A percentile compares a stretch with the other conserved stretches of the same genome.
Evolutionary conservation across 768 basidiomycete species (phyloP).

Genomic region (Dentipellis sp.): DNA sequence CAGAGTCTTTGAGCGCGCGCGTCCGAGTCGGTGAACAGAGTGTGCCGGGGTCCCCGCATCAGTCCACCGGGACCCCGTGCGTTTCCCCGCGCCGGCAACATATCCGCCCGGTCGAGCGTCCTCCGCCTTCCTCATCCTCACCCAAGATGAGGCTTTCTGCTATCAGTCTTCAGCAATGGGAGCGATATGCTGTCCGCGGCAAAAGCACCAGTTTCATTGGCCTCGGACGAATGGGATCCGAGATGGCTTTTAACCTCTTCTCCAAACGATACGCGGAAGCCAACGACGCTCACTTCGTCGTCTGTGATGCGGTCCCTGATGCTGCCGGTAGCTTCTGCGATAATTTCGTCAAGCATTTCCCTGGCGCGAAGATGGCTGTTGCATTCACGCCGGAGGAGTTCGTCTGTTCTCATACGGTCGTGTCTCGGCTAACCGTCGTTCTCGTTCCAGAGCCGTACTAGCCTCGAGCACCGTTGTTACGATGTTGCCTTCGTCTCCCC

Average conservation of each 20-base stretch:
- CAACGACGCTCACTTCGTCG: conserved; percentile 51
- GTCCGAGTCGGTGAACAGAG: too few species aligned
- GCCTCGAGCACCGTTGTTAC: conserved; percentile 67
- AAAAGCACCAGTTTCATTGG: conserved; percentile 74
- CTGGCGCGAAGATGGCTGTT: conserved; percentile 48
- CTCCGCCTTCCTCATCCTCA: neutral
- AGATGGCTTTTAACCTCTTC: conserved; percentile 83
- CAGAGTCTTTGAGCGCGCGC: too few species aligned
- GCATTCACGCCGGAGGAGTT: conserved; percentile 66
- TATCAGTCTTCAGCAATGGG: conserved; percentile 24
- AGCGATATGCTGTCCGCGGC: conserved; percentile 7
- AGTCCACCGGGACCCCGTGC: too few species aligned
- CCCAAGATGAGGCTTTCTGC: conserved; percentile 41
- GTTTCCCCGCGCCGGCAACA: too few species aligned
- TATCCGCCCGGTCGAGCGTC: too few species aligned
- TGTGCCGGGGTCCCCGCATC: too few species aligned
- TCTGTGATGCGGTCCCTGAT: conserved; percentile 69
- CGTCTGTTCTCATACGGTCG: conserved; percentile 22
- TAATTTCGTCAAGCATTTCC: conserved; percentile 47
- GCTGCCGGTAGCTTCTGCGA: conserved; percentile 46
- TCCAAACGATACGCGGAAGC: conserved; percentile 54
- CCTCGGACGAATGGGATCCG: conserved; percentile 80
- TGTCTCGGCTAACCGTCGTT: conserved; percentile 7
- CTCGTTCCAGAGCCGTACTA: conserved; percentile 44
- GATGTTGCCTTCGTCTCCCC: conserved; percentile 89